Base-by-base conservation (phyloP, 2,329 filamentous ascomycete species). In the Fusarium hainanense region DNA sequence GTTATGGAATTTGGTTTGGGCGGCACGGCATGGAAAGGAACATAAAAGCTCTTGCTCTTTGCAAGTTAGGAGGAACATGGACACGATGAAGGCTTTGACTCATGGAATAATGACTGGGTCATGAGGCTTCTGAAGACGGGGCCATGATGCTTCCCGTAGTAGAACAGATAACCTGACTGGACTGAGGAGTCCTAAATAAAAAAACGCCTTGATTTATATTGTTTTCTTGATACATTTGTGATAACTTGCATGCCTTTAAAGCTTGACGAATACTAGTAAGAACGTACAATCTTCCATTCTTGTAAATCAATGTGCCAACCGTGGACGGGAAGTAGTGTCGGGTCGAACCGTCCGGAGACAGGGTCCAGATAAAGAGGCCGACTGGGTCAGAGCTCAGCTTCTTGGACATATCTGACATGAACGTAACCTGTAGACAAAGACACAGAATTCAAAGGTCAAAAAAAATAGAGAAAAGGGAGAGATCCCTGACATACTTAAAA, bases 1-100 rank as follows among this genome's bases (percentile, higher is more conserved):
- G 78, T 76, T 76, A 79, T 79, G 77, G 74, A 77, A 77, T 79
- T 79, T 75, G 77, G 75, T 72, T 75, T 77, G 76, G 76, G 77
- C 74, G 77, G 74, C 73, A 75, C 72, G 73, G 71, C 73, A 75
- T 64, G 67, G 70, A 77, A 75, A 71, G 69, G 62, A 75, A 73
- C 70, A 74, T 73, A 70, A 74, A 73, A 66, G 74, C 74, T 76
- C 72, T 76, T 75, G 74, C 74, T 75, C 74, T 76, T 76, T 71
- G 71, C 62, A 75, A 69, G 72, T 72, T 67, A 71, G 74, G 71
- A 70, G 74, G 71, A 70, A 74, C 71, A 74, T 74, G 72, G 67
- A 77, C 70, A 75, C 58, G 68, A 75, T 27, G 74, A 71, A 72
- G 74, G 71, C 65, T 76, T 74, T 63, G 72, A 69, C 71, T 67